Conservation (phyloP, 306 rosid species). For the Fragaria ananassa region DNA sequence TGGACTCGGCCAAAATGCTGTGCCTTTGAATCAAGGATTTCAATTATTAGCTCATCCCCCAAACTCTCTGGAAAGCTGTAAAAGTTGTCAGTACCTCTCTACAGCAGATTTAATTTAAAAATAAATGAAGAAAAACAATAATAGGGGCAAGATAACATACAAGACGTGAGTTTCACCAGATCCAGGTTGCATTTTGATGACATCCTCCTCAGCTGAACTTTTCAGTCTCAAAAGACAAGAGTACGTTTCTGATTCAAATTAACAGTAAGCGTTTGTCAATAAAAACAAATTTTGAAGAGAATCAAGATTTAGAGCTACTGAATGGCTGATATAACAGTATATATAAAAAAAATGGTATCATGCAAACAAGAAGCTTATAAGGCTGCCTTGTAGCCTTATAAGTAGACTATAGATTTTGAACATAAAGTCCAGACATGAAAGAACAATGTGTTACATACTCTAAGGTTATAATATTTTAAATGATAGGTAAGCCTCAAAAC, state of each 20-base stretch:
- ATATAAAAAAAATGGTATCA: slow-evolving; percentile 14
- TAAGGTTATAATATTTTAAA: neutral
- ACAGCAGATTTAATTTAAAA: slow-evolving; percentile 12
- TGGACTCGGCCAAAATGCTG: slow-evolving; percentile 71
- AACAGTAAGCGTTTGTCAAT: slow-evolving; percentile 6
- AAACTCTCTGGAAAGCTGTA: slow-evolving; percentile 96
- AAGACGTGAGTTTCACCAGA: slow-evolving; percentile 86
- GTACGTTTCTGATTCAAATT: slow-evolving; percentile 64
- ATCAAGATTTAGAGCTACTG: neutral
- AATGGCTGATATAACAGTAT: neutral
- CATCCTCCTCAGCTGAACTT: slow-evolving; percentile 81
- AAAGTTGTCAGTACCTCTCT: slow-evolving; percentile 43
- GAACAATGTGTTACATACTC: too few relatives aligned
- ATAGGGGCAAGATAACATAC: slow-evolving; percentile 43
- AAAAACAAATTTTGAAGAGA: neutral
- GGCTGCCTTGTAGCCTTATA: neutral
- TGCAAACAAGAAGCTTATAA: neutral
- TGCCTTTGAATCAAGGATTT: slow-evolving; percentile 93
- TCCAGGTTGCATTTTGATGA: slow-evolving; percentile 85
- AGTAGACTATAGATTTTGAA: neutral
- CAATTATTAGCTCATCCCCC: slow-evolving; percentile 86
- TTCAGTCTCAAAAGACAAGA: slow-evolving; percentile 77
- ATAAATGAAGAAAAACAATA: neutral
- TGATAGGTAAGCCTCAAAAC: neutral
- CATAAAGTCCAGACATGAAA: neutral